phyloP scores from a whole-genome alignment of 106 monocot genomes.

The Posidonia australis region DNA sequence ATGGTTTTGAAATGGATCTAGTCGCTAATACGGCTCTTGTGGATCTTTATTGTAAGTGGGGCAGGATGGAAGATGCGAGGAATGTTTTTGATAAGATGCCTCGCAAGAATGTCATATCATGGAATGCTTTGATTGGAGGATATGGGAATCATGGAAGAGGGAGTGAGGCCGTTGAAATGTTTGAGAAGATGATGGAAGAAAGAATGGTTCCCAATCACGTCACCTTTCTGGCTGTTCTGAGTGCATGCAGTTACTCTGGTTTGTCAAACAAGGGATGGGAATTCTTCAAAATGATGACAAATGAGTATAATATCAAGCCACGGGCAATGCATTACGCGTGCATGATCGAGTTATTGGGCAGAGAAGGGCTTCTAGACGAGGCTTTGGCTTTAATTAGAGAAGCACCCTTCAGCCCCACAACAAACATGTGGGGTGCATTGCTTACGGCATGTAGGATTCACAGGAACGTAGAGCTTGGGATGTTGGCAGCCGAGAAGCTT shows the following conservation, averaged over 20 bases:
- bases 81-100: conserved; percentile 75
- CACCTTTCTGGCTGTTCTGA: conserved; percentile 63
- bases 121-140: conserved; percentile 93
- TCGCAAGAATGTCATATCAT: conserved; percentile 62
- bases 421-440: conserved; percentile 91
- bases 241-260: conserved; percentile 68
- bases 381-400: conserved; percentile 53
- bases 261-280: conserved; percentile 53
- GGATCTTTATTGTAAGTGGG: conserved; percentile 92
- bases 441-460: conserved; percentile 88
- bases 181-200: conserved; percentile 52
- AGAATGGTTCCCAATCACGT: conserved; percentile 67
- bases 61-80: conserved; percentile 73
- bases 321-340: conserved; percentile 83
- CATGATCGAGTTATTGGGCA: conserved; percentile 79
- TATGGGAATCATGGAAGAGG: conserved; percentile 73
- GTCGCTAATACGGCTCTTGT: conserved; percentile 70
- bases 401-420: conserved; percentile 57
- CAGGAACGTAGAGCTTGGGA: conserved; percentile 62
- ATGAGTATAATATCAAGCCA: conserved; percentile 37
- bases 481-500: conserved; percentile 69
- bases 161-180: conserved; percentile 43
- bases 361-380: conserved; percentile 69
- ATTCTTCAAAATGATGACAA: conserved; percentile 55
- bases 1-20: conserved; percentile 45